Evolutionary conservation across 148 eudicot species (phyloP).

Genomic region (Cornus suecica): DNA sequence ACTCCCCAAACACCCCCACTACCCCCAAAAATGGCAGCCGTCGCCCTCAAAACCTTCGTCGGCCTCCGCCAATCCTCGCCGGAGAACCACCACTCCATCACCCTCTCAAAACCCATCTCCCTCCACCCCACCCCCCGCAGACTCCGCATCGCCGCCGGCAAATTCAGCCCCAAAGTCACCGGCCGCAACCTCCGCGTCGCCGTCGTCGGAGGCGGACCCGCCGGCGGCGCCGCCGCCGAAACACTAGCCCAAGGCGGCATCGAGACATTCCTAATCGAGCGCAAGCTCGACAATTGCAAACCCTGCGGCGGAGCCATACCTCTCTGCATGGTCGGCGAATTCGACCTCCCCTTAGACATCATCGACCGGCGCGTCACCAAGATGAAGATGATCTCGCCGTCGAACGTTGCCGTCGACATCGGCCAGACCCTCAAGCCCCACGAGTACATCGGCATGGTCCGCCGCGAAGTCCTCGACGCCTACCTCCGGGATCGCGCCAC

Average conservation of each 20-base stretch:
- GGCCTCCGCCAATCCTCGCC: conserved; percentile 69
- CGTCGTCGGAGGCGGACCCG: conserved; percentile 92
- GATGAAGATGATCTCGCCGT: conserved; percentile 99
- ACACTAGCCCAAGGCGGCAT: conserved; percentile 87
- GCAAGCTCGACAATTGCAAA: conserved; percentile 88
- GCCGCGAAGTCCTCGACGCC: conserved; percentile 81
- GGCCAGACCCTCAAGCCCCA: conserved; percentile 85
- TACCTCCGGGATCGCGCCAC: conserved; percentile 79
- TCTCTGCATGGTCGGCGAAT: conserved; percentile 93
- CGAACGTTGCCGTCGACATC: conserved; percentile 93
- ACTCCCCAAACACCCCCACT: conserved; percentile 4
- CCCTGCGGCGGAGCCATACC: conserved; percentile 99
- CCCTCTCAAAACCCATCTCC: conserved; percentile 17
- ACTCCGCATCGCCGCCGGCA: conserved; percentile 32
- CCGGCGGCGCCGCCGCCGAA: conserved; percentile 90
- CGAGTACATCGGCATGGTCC: conserved; percentile 98
- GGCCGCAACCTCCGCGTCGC: conserved; percentile 87
- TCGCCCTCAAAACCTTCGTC: conserved; percentile 72
- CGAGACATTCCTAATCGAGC: conserved; percentile 73
- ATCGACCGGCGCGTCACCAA: conserved; percentile 86
- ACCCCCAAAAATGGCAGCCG: conserved; percentile 55
- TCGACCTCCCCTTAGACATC: conserved; percentile 89
- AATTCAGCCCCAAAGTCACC: conserved; percentile 63
- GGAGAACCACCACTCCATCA: conserved; percentile 25
- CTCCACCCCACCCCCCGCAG: conserved; percentile 29